These are phyloP conservation scores for Colletotrichum sp. DNA, from an alignment of 2,329 filamentous ascomycete species.

Conservation along the genomic window DNA sequence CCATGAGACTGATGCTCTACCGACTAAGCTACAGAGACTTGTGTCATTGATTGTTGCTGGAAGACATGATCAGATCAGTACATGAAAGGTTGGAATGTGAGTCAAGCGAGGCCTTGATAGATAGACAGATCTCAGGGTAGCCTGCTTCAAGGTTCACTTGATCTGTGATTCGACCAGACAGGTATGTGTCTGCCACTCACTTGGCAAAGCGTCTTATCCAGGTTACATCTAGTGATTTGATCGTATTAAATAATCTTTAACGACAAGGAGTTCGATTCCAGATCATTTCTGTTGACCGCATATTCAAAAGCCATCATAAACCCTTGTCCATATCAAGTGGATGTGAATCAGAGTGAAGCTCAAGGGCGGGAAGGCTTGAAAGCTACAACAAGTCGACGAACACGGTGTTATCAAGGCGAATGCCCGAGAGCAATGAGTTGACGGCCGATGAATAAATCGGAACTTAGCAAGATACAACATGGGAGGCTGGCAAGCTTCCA, in stretches of 20 bases:
- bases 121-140: neutral
- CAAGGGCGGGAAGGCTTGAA: neutral
- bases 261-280: neutral
- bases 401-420: neutral
- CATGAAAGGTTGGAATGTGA: neutral
- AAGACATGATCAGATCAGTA: neutral
- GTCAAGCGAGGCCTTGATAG: neutral
- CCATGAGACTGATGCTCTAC: neutral
- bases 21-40: neutral
- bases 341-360: neutral
- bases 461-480: neutral
- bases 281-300: neutral
- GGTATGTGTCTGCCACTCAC: neutral
- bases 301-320: neutral
- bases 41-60: neutral
- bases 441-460: neutral
- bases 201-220: neutral
- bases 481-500: neutral
- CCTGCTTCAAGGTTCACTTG: neutral
- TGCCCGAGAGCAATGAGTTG: neutral
- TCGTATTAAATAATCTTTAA: neutral
- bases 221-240: neutral
- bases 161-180: neutral
- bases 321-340: neutral
- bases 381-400: neutral